These are phyloP conservation scores for Solanum stenotomum DNA, from an alignment of 257 asterid genomes.

Conservation along the genomic window DNA sequence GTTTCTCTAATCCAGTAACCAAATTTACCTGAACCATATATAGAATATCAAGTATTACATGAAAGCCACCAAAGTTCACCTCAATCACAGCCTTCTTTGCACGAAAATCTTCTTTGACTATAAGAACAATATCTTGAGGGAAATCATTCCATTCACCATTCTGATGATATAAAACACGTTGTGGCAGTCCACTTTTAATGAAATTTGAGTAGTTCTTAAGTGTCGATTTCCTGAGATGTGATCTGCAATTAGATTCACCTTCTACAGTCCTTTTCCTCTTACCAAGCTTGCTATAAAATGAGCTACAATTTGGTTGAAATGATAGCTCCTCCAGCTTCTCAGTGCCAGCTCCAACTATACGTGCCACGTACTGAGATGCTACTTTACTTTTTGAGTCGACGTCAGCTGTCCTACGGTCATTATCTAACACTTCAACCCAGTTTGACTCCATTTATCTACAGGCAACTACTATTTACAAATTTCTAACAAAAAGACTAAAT, in stretches of 20 bases:
- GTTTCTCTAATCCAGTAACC: conserved; percentile 44
- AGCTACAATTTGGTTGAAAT: conserved; percentile 18
- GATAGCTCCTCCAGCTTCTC: conserved; percentile 23
- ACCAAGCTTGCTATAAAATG: conserved; percentile 19
- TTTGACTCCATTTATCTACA: conserved; percentile 45
- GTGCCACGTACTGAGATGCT: conserved; percentile 19
- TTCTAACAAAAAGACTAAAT: neutral
- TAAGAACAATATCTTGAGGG: conserved; percentile 42
- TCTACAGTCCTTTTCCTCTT: conserved; percentile 39
- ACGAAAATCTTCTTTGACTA: conserved; percentile 43
- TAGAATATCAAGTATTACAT: conserved; percentile 51
- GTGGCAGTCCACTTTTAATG: conserved; percentile 46
- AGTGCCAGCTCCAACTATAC: conserved; percentile 24
- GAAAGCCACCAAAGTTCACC: conserved; percentile 38
- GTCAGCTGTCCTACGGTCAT: conserved; percentile 19
- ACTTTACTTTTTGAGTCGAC: conserved; percentile 53
- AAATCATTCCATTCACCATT: conserved; percentile 74
- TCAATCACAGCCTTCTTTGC: conserved; percentile 50
- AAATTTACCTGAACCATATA: conserved; percentile 62
- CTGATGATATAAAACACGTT: conserved; percentile 57
- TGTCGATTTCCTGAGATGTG: conserved; percentile 25
- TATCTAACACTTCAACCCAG: conserved; percentile 74
- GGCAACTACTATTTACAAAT: conserved; percentile 15
- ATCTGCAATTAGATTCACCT: conserved; percentile 7
- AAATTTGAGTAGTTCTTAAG: conserved; percentile 45